Evolutionary conservation across 192 early-diverging fungal species (phyloP).

Genomic region (Dimargaris verticillata): DNA sequence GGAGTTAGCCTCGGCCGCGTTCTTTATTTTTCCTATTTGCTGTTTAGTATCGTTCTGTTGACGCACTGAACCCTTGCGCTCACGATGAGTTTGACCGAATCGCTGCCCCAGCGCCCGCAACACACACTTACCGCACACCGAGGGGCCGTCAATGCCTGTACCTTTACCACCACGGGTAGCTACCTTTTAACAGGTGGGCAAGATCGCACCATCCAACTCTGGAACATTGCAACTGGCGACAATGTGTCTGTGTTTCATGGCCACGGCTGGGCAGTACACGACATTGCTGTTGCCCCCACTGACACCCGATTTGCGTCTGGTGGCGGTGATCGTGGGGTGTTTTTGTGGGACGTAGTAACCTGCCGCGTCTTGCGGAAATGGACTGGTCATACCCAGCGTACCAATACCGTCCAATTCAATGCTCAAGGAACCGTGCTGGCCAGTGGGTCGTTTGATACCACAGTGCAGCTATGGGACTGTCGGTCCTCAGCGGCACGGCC

Average conservation of each 20-base stretch:
- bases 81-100: background rate
- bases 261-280: slow-evolving; percentile 73
- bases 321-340: slow-evolving; percentile 62
- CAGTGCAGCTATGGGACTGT: slow-evolving; percentile 29
- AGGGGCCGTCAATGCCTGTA: slow-evolving; percentile 48
- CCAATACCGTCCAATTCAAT: slow-evolving; percentile 77
- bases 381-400: slow-evolving; percentile 61
- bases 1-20: too few species aligned
- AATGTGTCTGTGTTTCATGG: slow-evolving; percentile 63
- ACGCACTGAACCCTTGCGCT: too few species aligned
- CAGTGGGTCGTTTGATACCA: slow-evolving; percentile 56
- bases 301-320: slow-evolving; percentile 59
- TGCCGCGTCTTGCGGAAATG: slow-evolving; percentile 56
- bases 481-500: slow-evolving; percentile 29
- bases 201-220: slow-evolving; percentile 53
- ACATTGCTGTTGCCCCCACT: slow-evolving; percentile 42
- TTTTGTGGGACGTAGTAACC: slow-evolving; percentile 73
- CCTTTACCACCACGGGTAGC: slow-evolving; percentile 54
- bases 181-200: slow-evolving; percentile 70
- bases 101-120: slow-evolving; percentile 14
- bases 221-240: slow-evolving; percentile 48
- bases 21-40: too few species aligned
- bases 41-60: too few species aligned
- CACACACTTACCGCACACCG: slow-evolving; percentile 38
- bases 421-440: slow-evolving; percentile 54